Conservation (phyloP, 805 yeast genomes). For the Lipomyces japonicus region DNA sequence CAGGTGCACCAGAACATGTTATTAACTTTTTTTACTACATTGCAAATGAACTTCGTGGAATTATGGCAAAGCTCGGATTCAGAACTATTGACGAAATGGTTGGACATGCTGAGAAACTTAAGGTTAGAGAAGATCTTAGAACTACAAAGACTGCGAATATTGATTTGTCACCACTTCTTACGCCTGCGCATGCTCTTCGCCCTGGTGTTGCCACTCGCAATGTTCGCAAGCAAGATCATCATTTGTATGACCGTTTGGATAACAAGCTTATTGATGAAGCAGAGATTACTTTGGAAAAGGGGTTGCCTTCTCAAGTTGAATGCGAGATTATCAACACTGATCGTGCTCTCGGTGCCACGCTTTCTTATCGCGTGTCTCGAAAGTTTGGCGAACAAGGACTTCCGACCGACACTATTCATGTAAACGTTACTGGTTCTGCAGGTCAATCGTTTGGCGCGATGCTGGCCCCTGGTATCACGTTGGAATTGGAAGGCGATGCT, state of each 20-base stretch:
- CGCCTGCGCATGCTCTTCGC: conserved; percentile 94
- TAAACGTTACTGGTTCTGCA: conserved; percentile 85
- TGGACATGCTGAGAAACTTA: conserved; percentile 89
- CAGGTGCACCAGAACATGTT: conserved; percentile 97
- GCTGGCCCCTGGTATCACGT: conserved; percentile 91
- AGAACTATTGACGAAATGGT: conserved; percentile 97
- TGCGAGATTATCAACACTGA: conserved; percentile 93
- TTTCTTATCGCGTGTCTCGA: conserved; percentile 90
- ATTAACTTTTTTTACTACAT: conserved; percentile 95
- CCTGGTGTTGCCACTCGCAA: conserved; percentile 95
- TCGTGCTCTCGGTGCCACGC: conserved; percentile 91
- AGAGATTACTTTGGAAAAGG: conserved; percentile 89
- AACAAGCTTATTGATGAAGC: conserved; percentile 95
- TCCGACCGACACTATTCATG: conserved; percentile 95
- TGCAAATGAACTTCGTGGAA: conserved; percentile 83
- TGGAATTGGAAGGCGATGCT: conserved; percentile 94
- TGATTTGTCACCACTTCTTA: conserved; percentile 87
- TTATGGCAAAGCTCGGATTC: conserved; percentile 94
- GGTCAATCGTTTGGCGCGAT: conserved; percentile 99
- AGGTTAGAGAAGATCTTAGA: conserved; percentile 77
- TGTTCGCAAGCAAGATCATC: conserved; percentile 90
- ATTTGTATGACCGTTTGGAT: conserved; percentile 86
- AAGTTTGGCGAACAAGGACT: conserved; percentile 87
- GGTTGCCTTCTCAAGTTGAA: conserved; percentile 92
- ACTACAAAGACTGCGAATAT: conserved; percentile 86